phyloP scores from a whole-genome alignment of 192 early-diverging fungal genomes.

The Chytriomyces sp. region DNA sequence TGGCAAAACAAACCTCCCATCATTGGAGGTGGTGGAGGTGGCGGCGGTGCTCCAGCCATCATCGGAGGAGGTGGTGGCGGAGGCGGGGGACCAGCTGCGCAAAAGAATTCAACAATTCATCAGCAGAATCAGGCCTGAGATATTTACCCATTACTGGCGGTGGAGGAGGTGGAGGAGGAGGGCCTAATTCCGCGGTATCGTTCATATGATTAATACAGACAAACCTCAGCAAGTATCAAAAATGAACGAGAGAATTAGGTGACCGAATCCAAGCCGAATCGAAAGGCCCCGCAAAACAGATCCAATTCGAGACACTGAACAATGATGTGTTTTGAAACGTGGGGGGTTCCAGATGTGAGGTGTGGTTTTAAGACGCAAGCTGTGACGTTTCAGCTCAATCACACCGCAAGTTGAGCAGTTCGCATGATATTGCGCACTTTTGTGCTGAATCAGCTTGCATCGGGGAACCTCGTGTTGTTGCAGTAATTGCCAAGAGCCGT shows the following conservation, averaged over 20 bases:
- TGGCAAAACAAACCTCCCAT: background rate
- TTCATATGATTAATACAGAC: background rate
- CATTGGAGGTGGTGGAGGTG: conserved; percentile 6
- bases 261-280: background rate
- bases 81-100: conserved; percentile 28
- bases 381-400: no score
- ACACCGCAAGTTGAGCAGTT: no score
- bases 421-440: no score
- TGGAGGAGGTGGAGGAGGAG: conserved; percentile 27
- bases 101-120: background rate
- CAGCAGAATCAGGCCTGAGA: background rate
- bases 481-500: no score
- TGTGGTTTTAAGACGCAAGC: no score
- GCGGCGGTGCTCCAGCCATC: conserved; percentile 10
- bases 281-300: background rate
- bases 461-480: no score
- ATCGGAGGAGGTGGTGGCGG: conserved; percentile 12
- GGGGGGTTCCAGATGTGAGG: background rate
- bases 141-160: background rate
- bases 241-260: background rate
- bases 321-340: background rate
- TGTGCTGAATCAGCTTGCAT: no score
- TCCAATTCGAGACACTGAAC: background rate
- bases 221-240: background rate
- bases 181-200: background rate